Conservation (phyloP, 768 basidiomycete species). For the Naematelia aurantialba region DNA sequence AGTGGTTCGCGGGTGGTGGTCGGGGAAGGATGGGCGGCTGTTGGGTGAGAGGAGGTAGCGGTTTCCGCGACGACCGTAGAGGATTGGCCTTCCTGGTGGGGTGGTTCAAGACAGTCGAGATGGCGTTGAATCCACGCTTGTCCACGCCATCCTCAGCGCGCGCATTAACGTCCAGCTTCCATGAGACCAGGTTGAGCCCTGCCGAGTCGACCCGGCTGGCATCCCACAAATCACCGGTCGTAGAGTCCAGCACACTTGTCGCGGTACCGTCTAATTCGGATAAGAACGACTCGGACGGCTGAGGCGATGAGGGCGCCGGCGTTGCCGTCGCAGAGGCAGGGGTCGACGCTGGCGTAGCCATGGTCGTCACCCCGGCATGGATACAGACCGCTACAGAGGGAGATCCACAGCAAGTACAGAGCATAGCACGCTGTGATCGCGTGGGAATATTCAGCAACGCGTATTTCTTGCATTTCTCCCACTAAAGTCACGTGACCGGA, state of each 20-base stretch:
- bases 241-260: conserved; percentile 28
- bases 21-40: conserved; percentile 55
- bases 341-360: conserved; percentile 20
- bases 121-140: conserved; percentile 83
- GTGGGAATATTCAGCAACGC: background rate
- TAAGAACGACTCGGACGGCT: conserved; percentile 38
- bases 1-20: conserved; percentile 47
- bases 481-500: background rate
- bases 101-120: conserved; percentile 88
- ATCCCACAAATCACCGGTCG: conserved; percentile 21
- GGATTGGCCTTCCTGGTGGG: conserved; percentile 80
- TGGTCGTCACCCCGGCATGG: conserved; percentile 2
- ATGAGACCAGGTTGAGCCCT: conserved; percentile 42
- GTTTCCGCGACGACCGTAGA: conserved; percentile 73
- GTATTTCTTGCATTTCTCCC: background rate
- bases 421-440: background rate
- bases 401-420: background rate
- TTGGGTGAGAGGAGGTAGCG: conserved; percentile 62
- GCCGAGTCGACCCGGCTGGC: conserved; percentile 22
- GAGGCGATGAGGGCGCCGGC: conserved; percentile 35
- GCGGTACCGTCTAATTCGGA: conserved; percentile 44
- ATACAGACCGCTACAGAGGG: background rate
- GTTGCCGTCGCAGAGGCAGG: conserved; percentile 28
- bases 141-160: conserved; percentile 33
- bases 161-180: conserved; percentile 46